phyloP scores from a whole-genome alignment of 1,284 basidiomycete species.

The Puccinia coronata region DNA sequence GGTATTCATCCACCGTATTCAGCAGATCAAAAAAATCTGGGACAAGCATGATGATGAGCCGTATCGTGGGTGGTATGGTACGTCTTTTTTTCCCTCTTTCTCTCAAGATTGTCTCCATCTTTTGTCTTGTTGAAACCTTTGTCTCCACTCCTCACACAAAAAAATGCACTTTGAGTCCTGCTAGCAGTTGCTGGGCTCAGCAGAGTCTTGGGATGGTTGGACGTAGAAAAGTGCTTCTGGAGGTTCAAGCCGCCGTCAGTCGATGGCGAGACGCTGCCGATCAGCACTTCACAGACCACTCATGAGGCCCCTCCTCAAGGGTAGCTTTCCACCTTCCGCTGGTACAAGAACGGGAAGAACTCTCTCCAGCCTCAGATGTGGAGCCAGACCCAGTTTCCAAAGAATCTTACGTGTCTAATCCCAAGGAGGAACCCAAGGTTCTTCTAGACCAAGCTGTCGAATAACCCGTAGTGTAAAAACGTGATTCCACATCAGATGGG shows the following conservation, averaged over 20 bases:
- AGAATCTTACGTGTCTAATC: too few relatives aligned
- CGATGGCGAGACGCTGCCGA: too few relatives aligned
- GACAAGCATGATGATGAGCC: slow-evolving; percentile 98
- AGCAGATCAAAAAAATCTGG: slow-evolving; percentile 89
- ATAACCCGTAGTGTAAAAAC: too few relatives aligned
- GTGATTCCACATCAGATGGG: too few relatives aligned
- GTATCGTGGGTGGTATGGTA: slow-evolving; percentile 96
- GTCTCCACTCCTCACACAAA: not conserved
- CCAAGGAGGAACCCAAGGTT: too few relatives aligned
- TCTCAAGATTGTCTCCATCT: not conserved
- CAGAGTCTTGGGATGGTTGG: slow-evolving; percentile 99
- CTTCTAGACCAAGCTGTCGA: too few relatives aligned
- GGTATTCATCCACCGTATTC: slow-evolving; percentile 81
- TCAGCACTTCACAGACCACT: too few relatives aligned
- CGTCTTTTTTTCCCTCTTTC: slow-evolving; percentile 61
- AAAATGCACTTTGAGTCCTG: slow-evolving; percentile 62
- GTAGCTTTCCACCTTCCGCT: too few relatives aligned
- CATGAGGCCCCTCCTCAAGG: too few relatives aligned
- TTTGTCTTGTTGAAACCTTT: not conserved
- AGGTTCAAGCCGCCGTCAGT: slow-evolving; percentile 96
- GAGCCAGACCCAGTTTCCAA: too few relatives aligned
- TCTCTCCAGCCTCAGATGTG: too few relatives aligned
- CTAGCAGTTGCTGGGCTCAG: slow-evolving; percentile 94
- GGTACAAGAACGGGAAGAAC: too few relatives aligned
- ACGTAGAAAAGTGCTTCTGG: slow-evolving; percentile 99